Conservation (phyloP, 2,329 filamentous ascomycete genomes). For the Aspergillus terreus region DNA sequence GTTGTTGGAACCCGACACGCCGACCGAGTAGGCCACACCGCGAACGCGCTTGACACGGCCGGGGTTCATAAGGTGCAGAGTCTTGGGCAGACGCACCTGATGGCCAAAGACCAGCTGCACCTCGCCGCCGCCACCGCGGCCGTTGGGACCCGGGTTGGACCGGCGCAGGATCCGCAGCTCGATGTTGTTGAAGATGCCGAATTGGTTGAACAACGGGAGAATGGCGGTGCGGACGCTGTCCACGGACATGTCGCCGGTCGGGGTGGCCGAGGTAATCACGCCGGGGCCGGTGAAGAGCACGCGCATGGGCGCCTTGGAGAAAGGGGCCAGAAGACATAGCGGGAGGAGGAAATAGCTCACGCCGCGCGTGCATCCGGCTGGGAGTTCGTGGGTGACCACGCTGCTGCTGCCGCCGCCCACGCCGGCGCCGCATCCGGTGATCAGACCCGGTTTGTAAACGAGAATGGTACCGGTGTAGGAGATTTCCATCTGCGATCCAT, state of each 20-base stretch:
- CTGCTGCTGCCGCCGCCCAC: conserved; percentile 66
- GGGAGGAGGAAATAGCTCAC: conserved; percentile 90
- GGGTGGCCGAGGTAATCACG: conserved; percentile 84
- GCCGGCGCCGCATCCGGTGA: conserved; percentile 77
- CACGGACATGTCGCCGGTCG: conserved; percentile 80
- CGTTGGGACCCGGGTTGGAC: conserved; percentile 71
- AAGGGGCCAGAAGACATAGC: conserved; percentile 84
- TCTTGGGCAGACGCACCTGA: conserved; percentile 90
- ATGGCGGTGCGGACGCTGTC: conserved; percentile 93
- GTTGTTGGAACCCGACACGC: conserved; percentile 89
- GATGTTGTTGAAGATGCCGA: conserved; percentile 82
- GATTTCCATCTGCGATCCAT: conserved; percentile 91
- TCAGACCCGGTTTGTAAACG: conserved; percentile 85
- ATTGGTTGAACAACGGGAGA: conserved; percentile 82
- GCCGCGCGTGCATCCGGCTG: conserved; percentile 71
- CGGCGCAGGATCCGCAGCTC: conserved; percentile 78
- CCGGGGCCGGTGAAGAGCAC: conserved; percentile 86
- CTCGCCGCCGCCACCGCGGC: conserved; percentile 78
- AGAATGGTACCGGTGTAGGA: conserved; percentile 94
- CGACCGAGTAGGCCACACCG: conserved; percentile 89
- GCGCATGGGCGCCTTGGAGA: conserved; percentile 87
- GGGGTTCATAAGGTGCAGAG: conserved; percentile 78
- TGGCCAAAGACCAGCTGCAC: conserved; percentile 94
- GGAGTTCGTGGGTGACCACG: conserved; percentile 76
- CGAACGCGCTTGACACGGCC: conserved; percentile 84